phyloP scores from a whole-genome alignment of 495 filamentous ascomycete genomes.

The Echria macrotheca region DNA sequence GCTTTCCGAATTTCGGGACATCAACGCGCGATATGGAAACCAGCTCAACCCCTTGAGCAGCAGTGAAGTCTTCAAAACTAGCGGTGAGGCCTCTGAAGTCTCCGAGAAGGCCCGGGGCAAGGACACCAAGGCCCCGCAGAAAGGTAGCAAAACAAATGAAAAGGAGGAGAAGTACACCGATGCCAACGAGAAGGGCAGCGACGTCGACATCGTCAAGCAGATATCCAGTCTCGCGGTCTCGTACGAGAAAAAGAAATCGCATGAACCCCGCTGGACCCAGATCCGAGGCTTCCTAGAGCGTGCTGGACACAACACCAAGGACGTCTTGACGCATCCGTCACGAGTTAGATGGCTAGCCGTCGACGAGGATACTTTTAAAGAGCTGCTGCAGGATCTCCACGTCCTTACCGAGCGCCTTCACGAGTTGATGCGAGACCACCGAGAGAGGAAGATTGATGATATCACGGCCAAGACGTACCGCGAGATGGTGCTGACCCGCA shows the following conservation, averaged over 20 bases:
- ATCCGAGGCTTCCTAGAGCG: constrained; percentile 23
- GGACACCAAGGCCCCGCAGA: too few species aligned
- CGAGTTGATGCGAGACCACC: constrained; percentile 25
- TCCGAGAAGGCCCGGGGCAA: too few species aligned
- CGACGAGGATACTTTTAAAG: constrained; percentile 27
- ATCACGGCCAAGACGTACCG: constrained; percentile 32
- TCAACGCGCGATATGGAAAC: constrained; percentile 29
- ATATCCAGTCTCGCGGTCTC: constrained; percentile 26
- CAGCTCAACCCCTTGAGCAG: too few species aligned
- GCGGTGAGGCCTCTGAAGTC: too few species aligned
- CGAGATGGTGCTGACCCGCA: constrained; percentile 28
- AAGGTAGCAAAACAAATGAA: too few species aligned
- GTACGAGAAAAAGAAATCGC: constrained; percentile 23
- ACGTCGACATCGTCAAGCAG: constrained; percentile 20
- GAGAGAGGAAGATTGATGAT: constrained; percentile 24
- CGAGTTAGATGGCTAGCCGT: constrained; percentile 27
- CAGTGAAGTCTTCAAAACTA: too few species aligned
- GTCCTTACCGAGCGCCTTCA: constrained; percentile 29
- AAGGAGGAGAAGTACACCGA: not conserved
- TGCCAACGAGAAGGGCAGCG: constrained; percentile 8
- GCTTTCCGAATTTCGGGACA: constrained; percentile 26
- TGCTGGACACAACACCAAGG: constrained; percentile 24
- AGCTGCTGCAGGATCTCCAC: constrained; percentile 24
- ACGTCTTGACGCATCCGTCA: constrained; percentile 25
- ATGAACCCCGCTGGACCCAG: constrained; percentile 21